These are phyloP conservation scores for Jamesozyma lodderae DNA, from an alignment of 805 yeast genomes.

Conservation along the genomic window DNA sequence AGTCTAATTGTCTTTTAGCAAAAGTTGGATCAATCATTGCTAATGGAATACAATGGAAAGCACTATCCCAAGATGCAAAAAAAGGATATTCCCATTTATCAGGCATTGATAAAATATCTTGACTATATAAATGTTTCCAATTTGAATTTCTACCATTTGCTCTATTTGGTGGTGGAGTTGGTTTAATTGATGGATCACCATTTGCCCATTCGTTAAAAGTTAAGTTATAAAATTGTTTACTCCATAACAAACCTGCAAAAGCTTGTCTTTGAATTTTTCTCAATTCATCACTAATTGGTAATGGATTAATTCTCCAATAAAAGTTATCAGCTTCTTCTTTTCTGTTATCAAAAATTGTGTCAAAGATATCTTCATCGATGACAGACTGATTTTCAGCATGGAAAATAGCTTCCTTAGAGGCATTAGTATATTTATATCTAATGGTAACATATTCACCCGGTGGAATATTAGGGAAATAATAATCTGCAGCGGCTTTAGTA, in stretches of 20 bases:
- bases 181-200: slow-evolving; percentile 71
- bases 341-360: slow-evolving; percentile 56
- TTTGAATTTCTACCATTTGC: slow-evolving; percentile 82
- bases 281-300: slow-evolving; percentile 72
- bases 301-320: slow-evolving; percentile 79
- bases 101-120: slow-evolving; percentile 80
- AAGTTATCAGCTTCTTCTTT: slow-evolving; percentile 87
- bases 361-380: slow-evolving; percentile 69
- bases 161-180: slow-evolving; percentile 72
- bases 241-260: slow-evolving; percentile 88
- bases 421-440: slow-evolving; percentile 58
- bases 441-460: slow-evolving; percentile 82
- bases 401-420: slow-evolving; percentile 19
- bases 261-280: slow-evolving; percentile 87
- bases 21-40: slow-evolving; percentile 91
- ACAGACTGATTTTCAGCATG: slow-evolving; percentile 24
- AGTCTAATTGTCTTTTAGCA: slow-evolving; percentile 80
- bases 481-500: slow-evolving; percentile 82
- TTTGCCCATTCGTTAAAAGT: slow-evolving; percentile 77
- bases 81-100: slow-evolving; percentile 96
- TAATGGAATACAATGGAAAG: slow-evolving; percentile 87
- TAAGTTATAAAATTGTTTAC: slow-evolving; percentile 83
- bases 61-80: slow-evolving; percentile 95
- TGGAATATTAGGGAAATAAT: slow-evolving; percentile 69
- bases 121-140: slow-evolving; percentile 84